Base-by-base conservation (phyloP, 202 grass and related monocot species). In the Elaeis oleifera region DNA sequence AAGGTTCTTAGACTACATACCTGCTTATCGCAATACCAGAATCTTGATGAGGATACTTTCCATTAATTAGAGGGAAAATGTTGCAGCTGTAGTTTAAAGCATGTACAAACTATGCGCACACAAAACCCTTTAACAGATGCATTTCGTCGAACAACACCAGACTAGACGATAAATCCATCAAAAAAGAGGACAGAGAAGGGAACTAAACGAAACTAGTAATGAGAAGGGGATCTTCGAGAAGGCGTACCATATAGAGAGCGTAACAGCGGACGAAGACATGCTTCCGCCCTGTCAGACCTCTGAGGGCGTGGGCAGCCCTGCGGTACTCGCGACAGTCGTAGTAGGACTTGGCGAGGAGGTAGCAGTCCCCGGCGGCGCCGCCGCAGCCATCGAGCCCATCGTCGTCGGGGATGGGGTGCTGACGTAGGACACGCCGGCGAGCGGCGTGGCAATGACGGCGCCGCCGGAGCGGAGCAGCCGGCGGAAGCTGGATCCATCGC, bases 281-380 rank as follows among this genome's bases (percentile, higher is more conserved):
- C 71, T 83, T 91, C 56, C 83, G 82, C 3, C 84, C 84, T 20
- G 59, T 72, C 57, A 86, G 81, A 21, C 71, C 80, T 48, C 72
- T 69, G 60, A 96, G 79, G 44, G 76, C 79, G 73, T 91, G 81
- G 5, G 79, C 84, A 7, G 87, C 87, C 36, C 91, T 78, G 20
- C 87, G 80, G 71, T 96, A 91, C 79, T 96, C 87, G 20, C 84
- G 84, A 51, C 92, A 96, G 74, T 91, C 87, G 68, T 91, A 91
- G 74, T 85, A 97, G 32, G 94, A 89, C 79, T 99, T 92, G 18
- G 94, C 94, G 32, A 99, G 84, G 67, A 99, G 80, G 85, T 92
- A 99, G 54, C 70, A 81, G 36, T 99, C 11, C 32, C 2, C 36
- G 36, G 31, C 6, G 31, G 5, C 7, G 31, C 7, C 94, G 16